Conservation (phyloP, 2,329 filamentous ascomycete species). For the Amylocarpus encephaloides region DNA sequence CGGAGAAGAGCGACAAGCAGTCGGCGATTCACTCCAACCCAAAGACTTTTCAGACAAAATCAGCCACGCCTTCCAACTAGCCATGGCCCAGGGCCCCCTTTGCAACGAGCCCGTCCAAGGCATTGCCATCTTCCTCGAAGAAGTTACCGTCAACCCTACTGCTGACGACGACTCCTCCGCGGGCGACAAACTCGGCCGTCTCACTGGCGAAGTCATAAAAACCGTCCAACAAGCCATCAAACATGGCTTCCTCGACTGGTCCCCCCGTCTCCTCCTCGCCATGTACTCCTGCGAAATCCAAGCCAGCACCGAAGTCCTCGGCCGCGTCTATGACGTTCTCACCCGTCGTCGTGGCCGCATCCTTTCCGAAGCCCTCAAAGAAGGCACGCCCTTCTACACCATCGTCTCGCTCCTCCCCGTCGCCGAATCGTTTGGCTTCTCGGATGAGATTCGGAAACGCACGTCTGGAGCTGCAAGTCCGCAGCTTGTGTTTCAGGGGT, state of each 20-base stretch:
- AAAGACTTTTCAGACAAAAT: constrained; percentile 84
- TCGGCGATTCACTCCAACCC: constrained; percentile 47
- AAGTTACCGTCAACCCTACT: constrained; percentile 56
- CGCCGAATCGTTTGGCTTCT: constrained; percentile 92
- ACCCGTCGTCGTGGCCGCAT: constrained; percentile 87
- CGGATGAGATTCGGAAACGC: constrained; percentile 91
- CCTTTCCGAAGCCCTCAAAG: constrained; percentile 83
- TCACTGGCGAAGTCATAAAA: constrained; percentile 92
- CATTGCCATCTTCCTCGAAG: constrained; percentile 83
- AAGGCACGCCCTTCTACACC: constrained; percentile 94
- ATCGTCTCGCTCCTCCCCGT: constrained; percentile 84
- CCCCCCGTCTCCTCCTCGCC: constrained; percentile 84
- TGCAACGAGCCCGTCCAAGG: constrained; percentile 93
- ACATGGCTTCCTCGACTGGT: constrained; percentile 90
- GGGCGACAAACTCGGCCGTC: constrained; percentile 63
- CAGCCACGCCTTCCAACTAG: constrained; percentile 87
- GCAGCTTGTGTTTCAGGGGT: constrained; percentile 89
- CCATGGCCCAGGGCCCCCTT: constrained; percentile 79
- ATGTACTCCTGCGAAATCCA: constrained; percentile 99
- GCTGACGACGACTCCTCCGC: constrained; percentile 48
- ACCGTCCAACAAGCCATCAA: constrained; percentile 78
- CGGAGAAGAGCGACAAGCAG: constrained; percentile 30
- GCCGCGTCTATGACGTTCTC: constrained; percentile 95
- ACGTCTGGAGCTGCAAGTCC: constrained; percentile 86
- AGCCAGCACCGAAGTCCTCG: constrained; percentile 89